Evolutionary conservation across 2,329 filamentous ascomycete species (phyloP).

Genomic region (Fusarium sp.): DNA sequence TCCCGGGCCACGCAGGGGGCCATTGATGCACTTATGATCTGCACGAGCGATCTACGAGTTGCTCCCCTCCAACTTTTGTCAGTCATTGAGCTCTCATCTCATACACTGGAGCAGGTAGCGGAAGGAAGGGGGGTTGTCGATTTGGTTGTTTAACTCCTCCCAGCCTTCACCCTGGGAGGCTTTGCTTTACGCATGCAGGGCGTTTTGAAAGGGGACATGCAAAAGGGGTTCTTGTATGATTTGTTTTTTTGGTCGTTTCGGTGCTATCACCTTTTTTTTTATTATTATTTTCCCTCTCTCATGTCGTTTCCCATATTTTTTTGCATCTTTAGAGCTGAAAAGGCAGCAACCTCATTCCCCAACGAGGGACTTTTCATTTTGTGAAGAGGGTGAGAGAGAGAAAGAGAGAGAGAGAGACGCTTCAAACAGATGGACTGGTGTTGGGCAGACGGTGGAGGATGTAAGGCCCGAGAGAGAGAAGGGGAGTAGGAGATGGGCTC

Average conservation of each 20-base stretch:
- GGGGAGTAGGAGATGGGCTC: not conserved
- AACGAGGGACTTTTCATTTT: slow-evolving; percentile 42
- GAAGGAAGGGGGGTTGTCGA: slow-evolving; percentile 34
- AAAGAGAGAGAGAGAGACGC: slow-evolving; percentile 21
- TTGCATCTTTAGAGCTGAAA: slow-evolving; percentile 48
- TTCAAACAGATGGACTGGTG: not conserved
- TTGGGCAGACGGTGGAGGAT: not conserved
- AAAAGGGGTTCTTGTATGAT: slow-evolving; percentile 45
- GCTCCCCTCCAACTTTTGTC: slow-evolving; percentile 37
- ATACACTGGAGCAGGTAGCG: slow-evolving; percentile 28
- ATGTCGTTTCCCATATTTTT: slow-evolving; percentile 36
- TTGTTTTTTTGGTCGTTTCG: slow-evolving; percentile 38
- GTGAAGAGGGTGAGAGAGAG: slow-evolving; percentile 1
- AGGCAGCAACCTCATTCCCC: slow-evolving; percentile 45
- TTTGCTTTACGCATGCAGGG: slow-evolving; percentile 50
- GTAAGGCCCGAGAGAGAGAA: not conserved
- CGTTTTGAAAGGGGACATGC: slow-evolving; percentile 48
- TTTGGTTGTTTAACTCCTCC: slow-evolving; percentile 34
- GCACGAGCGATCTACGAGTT: slow-evolving; percentile 63
- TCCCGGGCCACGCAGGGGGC: slow-evolving; percentile 48
- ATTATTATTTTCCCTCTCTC: slow-evolving; percentile 29
- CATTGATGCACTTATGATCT: slow-evolving; percentile 58
- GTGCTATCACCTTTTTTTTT: slow-evolving; percentile 40
- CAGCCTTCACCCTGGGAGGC: slow-evolving; percentile 26
- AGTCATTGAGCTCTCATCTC: slow-evolving; percentile 22